Evolutionary conservation across 208 protist genomes (phyloP), one percentile per base, ranked within the genome.

Genomic region (Trypanosoma grayi): DNA sequence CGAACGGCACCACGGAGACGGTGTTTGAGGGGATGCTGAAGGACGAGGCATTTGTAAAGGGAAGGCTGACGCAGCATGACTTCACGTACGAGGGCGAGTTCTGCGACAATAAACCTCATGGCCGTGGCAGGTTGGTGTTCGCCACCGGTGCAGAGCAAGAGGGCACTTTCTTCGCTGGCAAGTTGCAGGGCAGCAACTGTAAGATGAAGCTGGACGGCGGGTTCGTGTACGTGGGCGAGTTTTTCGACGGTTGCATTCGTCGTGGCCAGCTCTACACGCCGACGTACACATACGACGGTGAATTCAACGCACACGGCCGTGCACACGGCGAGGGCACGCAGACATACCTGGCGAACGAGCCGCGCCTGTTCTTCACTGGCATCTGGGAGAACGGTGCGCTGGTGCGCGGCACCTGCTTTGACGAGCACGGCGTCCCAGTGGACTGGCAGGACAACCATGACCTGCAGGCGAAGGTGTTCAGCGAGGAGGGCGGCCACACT

Each of bases 121-220:
- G 92, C 14, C 86, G 73, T 40, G 92, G 92, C 3, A 62, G 50
- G n/a, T 60, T 97, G 5, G 47, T 69, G 9, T 93, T 97, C 56
- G 60, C 83, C 6, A 84, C 81, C 13, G 92, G 92, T 14, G 87
- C 80, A 11, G 60, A 77, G 60, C 87, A 94, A 58, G 83, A 94
- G 69, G 92, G 92, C 16, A 93, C 83, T 5, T 97, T 97, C 61
- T 83, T 77, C 52, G 53, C 75, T 25, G 92, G 92, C 27, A 94
- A 94, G 56, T 71, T 97, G 30, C 92, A 97, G 70, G 92, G 92
- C 3, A 58, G 18, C 2, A 61, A 66, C 18, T 92, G 87, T 59
- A 92, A 92, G 63, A 97, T 97, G 87, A 87, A 87, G 62, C 81
- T 97, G 0, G 88, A 93, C 27, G 81, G 89, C 37, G 92, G 92